Evolutionary conservation across 139 green algal species (phyloP), one percentile per base, ranked within the genome.

Genomic region (Trebouxia sp.): DNA sequence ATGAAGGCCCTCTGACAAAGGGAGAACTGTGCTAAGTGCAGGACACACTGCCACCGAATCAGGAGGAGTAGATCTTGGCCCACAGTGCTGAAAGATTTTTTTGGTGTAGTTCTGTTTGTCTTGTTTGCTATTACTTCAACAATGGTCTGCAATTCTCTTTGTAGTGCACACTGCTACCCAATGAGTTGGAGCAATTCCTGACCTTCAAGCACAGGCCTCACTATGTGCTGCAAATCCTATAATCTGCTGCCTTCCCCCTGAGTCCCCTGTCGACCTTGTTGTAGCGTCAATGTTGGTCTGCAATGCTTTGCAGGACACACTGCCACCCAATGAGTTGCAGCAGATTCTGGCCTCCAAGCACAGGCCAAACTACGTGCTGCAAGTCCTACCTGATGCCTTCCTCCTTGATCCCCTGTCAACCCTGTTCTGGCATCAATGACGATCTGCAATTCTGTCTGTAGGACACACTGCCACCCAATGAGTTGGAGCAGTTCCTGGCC

Each of bases 401-500:
- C 26, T 17, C 26, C n/a, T n/a, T n/a, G n/a, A n/a, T n/a, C n/a
- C n/a, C n/a, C n/a, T n/a, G 50, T 58, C 20, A 22, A 1, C 50
- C 50, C 22, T 6, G 1, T 28, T 17, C 50, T 22, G 26, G 22
- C 20, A 28, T 22, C 50, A 17, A 58, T 58, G 50, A 17, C 50
- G 26, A 28, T 17, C 22, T 58, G 20, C 4, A 28, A 1, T 17
- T 17, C 20, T 22, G 22, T 17, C 50, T 58, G 84, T 65, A 85
- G 79, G 75, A 65, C 32, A 70, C 87, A 14, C 55, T 91, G 43
- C 69, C 32, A 5, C 67, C 72, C 1, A 6, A 78, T 20, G 87
- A 91, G 53, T 17, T 83, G 47, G 28, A 35, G 15, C n/a, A 28
- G 37, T 66, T 91, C 37, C 9, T 82, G 50, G 51, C 51, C 0